A percentile compares a stretch with the other conserved stretches of the same genome.
Evolutionary conservation across 2,329 filamentous ascomycete genomes (phyloP).

Genomic region (Talaromyces sp.): DNA sequence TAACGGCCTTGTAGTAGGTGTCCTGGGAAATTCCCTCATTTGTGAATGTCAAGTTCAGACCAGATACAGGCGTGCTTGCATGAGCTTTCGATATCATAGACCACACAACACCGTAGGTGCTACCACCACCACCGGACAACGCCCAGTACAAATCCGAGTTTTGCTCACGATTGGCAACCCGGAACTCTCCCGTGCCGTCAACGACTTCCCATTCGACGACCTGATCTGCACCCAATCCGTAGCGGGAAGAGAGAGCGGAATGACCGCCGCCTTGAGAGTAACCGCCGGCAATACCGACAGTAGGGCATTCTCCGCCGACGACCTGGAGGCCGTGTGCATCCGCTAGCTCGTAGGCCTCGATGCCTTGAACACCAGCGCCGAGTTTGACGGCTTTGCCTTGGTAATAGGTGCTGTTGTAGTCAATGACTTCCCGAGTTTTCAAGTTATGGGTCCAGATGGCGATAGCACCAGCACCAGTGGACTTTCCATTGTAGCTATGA

Average conservation of each 20-base stretch:
- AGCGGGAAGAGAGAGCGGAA: slow-evolving; percentile 31
- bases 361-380: slow-evolving; percentile 7
- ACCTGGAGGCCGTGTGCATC: slow-evolving; percentile 47
- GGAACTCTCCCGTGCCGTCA: slow-evolving; percentile 34
- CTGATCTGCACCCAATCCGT: slow-evolving; percentile 57
- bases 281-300: slow-evolving; percentile 59
- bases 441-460: slow-evolving; percentile 52
- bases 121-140: slow-evolving; percentile 54
- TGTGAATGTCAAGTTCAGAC: not conserved
- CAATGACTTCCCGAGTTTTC: slow-evolving; percentile 42
- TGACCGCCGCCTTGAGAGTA: slow-evolving; percentile 62
- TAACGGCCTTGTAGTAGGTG: slow-evolving; percentile 44
- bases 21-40: not conserved
- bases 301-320: slow-evolving; percentile 51
- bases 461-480: slow-evolving; percentile 46
- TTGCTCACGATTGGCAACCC: slow-evolving; percentile 8
- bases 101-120: slow-evolving; percentile 44
- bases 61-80: not conserved
- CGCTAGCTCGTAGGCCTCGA: slow-evolving; percentile 26
- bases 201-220: slow-evolving; percentile 57
- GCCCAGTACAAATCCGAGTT: slow-evolving; percentile 49
- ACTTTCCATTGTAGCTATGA: slow-evolving; percentile 44
- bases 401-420: slow-evolving; percentile 20
- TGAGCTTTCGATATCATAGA: slow-evolving; percentile 10
- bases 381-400: slow-evolving; percentile 8